These are phyloP conservation scores for Stephanodiscus triporus DNA, from an alignment of 108 stramenopile species.

Conservation along the genomic window DNA sequence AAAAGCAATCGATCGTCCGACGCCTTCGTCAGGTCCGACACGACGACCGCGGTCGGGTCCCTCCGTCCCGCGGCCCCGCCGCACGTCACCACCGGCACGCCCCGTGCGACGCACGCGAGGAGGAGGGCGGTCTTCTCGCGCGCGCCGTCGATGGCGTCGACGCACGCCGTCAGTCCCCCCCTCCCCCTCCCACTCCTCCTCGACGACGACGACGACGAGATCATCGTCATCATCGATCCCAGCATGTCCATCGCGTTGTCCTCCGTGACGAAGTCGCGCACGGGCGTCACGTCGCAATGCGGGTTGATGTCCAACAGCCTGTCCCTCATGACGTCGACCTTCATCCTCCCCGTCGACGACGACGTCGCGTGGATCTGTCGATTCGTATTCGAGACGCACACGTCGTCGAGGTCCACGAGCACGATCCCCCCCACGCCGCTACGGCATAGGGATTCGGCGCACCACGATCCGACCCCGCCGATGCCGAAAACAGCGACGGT, in stretches of 20 bases:
- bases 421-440: constrained; percentile 79
- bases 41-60: constrained; percentile 74
- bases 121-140: constrained; percentile 74
- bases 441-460: constrained; percentile 81
- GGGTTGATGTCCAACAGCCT: constrained; percentile 77
- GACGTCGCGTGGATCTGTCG: constrained; percentile 79
- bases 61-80: constrained; percentile 83
- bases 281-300: constrained; percentile 59
- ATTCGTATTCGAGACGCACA: constrained; percentile 86
- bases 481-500: constrained; percentile 77
- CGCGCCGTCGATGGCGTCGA: constrained; percentile 84
- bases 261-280: constrained; percentile 73
- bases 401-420: constrained; percentile 83
- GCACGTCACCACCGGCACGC: constrained; percentile 79
- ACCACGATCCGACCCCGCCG: constrained; percentile 88
- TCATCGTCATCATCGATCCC: constrained; percentile 30
- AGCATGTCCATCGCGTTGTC: constrained; percentile 73
- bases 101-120: constrained; percentile 57
- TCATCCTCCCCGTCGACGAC: constrained; percentile 69
- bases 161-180: constrained; percentile 47
- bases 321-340: constrained; percentile 74
- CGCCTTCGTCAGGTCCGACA: constrained; percentile 68
- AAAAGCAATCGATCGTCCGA: constrained; percentile 63
- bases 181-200: too few species aligned
- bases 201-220: too few species aligned